Conservation (phyloP, 2,329 filamentous ascomycete genomes). For the Fusarium transvaalense region DNA sequence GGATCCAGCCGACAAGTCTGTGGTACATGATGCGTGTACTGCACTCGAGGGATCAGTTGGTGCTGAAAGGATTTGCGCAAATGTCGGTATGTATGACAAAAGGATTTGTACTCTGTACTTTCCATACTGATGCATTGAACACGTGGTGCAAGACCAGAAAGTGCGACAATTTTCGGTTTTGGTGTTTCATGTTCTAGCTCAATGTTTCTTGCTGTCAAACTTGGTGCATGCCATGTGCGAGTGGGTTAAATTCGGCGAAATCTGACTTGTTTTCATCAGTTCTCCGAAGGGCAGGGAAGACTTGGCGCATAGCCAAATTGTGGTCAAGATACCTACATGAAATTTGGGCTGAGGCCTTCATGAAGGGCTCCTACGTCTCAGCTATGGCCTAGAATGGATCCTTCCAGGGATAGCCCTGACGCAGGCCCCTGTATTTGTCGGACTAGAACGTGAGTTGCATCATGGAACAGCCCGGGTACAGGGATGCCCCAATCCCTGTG, state of each 20-base stretch:
- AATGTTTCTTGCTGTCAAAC: constrained; percentile 13
- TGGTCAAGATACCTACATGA: constrained; percentile 9
- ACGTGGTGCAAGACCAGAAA: constrained; percentile 1
- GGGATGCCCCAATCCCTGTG: constrained; percentile 26
- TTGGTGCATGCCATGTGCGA: background rate
- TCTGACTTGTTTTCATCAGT: background rate
- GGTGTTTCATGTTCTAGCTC: constrained; percentile 33
- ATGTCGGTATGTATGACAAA: background rate
- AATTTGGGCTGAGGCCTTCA: constrained; percentile 17
- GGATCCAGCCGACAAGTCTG: constrained; percentile 11
- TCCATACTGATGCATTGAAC: constrained; percentile 4
- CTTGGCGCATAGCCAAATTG: constrained; percentile 4
- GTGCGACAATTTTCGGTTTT: constrained; percentile 29
- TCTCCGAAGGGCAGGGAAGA: background rate
- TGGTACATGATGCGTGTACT: constrained; percentile 23
- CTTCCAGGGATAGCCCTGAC: constrained; percentile 27
- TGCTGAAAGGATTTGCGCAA: background rate
- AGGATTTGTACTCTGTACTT: constrained; percentile 8
- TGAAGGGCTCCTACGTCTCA: constrained; percentile 27
- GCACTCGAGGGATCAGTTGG: constrained; percentile 10
- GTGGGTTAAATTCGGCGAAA: constrained; percentile 2
- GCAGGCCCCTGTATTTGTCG: constrained; percentile 33
- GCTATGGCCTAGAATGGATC: constrained; percentile 26
- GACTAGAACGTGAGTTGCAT: constrained; percentile 31
- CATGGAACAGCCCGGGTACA: constrained; percentile 25